Evolutionary conservation across 2,329 filamentous ascomycete genomes (phyloP).

Genomic region (Arthroderma sp.): DNA sequence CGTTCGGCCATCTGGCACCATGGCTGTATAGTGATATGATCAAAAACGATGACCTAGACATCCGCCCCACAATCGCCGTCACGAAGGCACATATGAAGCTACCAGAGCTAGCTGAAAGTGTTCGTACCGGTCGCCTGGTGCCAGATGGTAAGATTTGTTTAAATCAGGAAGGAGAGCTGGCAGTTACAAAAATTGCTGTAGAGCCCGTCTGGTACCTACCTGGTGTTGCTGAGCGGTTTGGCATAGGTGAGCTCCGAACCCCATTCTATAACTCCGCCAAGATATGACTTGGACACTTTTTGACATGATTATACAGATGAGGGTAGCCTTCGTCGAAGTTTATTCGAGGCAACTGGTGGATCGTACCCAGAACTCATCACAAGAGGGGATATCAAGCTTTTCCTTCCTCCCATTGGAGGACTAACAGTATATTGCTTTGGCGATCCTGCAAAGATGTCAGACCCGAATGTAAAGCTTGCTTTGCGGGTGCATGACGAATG

Average conservation of each 20-base stretch:
- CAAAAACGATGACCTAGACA: conserved; percentile 62
- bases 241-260: conserved; percentile 49
- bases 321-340: conserved; percentile 64
- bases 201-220: conserved; percentile 87
- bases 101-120: conserved; percentile 85
- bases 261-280: neutral
- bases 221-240: conserved; percentile 82
- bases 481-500: conserved; percentile 80
- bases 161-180: conserved; percentile 72
- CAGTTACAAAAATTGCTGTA: conserved; percentile 92
- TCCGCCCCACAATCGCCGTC: conserved; percentile 80
- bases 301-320: conserved; percentile 46
- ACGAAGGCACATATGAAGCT: conserved; percentile 92
- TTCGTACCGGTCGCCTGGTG: conserved; percentile 59
- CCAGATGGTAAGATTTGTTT: conserved; percentile 83
- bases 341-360: conserved; percentile 92
- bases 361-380: conserved; percentile 96
- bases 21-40: conserved; percentile 73
- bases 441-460: conserved; percentile 84
- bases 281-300: neutral
- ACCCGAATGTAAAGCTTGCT: conserved; percentile 66
- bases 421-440: conserved; percentile 96
- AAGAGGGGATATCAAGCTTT: conserved; percentile 84
- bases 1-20: conserved; percentile 73
- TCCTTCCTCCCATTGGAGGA: conserved; percentile 88